Base-by-base conservation (phyloP, 2,329 filamentous ascomycete genomes). In the Phaeosphaeria sp. region DNA sequence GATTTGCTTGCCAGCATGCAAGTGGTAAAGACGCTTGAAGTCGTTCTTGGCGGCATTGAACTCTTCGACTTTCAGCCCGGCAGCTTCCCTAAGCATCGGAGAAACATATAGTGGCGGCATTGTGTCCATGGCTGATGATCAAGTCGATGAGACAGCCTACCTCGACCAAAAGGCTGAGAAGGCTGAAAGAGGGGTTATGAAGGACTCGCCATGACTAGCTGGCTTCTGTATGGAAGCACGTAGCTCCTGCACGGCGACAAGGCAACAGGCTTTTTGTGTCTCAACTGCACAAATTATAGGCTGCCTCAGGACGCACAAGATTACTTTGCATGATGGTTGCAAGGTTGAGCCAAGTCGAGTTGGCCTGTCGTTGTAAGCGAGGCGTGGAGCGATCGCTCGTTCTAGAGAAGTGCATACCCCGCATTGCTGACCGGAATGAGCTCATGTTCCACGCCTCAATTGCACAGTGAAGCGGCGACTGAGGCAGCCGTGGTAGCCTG, bases 21-120 rank as follows among this genome's bases (percentile, higher is more conserved):
- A 65, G 4, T 71, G 59, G 61, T 85, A 85, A 40, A 78, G 79
- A 33, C 73, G 69, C 52, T 84, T 79, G 63, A 85, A 87, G 2
- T 80, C 71, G 0, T 73, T 71, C 24, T 82, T 83, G 59, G 85
- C 81, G 61, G 83, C 83, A 25, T 80, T 78, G 7, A 88, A 79
- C 64, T 87, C 84, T n/a, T 76, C 76, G 57, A 88, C 82, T 66
- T 87, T 88, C 56, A 71, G 63, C 33, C 73, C 60, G 17, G 63
- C 61, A 8, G 64, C 61, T 49, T 67, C 61, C 36, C 55, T 63
- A 20, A 74, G 56, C n/a, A 65, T 55, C 3, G 67, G 59, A 4
- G 64, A 55, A 36, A 72, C 53, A 18, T 57, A 49, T 15, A 69
- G 48, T 4, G 51, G 61, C 27, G 58, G 44, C 46, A 48, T 47